A percentile compares a stretch with the other conserved stretches of the same genome.
Evolutionary conservation across 2,329 filamentous ascomycete genomes (phyloP).

Genomic region (Camillea tinctor): DNA sequence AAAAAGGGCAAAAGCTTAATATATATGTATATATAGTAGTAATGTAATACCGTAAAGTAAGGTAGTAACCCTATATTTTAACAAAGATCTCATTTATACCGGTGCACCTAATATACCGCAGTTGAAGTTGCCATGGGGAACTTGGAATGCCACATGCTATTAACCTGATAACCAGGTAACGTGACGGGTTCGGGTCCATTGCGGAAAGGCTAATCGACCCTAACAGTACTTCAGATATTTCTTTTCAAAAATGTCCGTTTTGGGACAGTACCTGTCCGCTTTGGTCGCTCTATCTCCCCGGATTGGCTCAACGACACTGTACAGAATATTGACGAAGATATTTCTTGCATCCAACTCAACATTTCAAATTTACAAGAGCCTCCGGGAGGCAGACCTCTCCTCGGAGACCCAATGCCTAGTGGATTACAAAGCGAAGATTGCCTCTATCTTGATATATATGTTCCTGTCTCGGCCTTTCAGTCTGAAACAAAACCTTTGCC

Average conservation of each 20-base stretch:
- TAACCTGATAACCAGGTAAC: too few species aligned
- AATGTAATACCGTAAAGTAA: too few species aligned
- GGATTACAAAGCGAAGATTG: conserved; percentile 40
- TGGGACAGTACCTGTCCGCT: not conserved
- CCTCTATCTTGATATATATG: conserved; percentile 49
- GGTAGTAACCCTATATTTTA: too few species aligned
- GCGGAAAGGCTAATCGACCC: too few species aligned
- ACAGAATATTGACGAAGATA: not conserved
- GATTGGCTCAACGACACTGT: not conserved
- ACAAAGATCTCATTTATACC: too few species aligned
- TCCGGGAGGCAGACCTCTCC: not conserved
- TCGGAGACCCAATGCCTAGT: not conserved
- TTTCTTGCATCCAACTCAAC: not conserved
- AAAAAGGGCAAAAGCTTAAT: too few species aligned
- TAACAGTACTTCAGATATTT: not conserved
- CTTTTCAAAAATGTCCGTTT: not conserved
- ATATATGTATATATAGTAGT: too few species aligned
- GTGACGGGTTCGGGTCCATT: too few species aligned
- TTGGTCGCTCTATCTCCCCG: not conserved
- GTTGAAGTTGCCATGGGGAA: too few species aligned
- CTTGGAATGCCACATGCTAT: too few species aligned
- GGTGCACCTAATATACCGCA: too few species aligned
- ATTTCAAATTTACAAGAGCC: not conserved
- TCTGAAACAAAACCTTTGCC: conserved; percentile 38
- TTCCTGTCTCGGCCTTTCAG: conserved; percentile 41